Conservation (phyloP, 768 basidiomycete species). For the Phylloporus sp. region DNA sequence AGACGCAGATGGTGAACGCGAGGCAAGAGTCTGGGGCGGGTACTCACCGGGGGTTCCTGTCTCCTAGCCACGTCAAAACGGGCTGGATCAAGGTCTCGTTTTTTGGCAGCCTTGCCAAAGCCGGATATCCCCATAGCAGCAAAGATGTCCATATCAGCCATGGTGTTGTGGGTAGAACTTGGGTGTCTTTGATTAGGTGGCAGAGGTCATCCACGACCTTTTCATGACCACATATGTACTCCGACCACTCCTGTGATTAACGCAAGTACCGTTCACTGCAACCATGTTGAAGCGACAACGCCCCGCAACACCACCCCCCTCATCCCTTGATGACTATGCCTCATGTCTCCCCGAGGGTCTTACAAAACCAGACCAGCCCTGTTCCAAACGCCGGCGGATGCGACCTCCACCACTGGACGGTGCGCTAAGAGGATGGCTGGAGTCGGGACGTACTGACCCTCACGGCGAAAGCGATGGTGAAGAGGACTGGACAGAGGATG, state of each 20-base stretch:
- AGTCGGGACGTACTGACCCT: conserved; percentile 2
- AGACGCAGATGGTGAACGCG: conserved; percentile 18
- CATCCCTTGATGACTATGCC: conserved; percentile 25
- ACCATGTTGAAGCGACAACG: conserved; percentile 56
- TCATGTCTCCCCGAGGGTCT: conserved; percentile 15
- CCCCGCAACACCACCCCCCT: conserved; percentile 41
- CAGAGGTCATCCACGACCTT: conserved; percentile 13
- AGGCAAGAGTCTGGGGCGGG: conserved; percentile 9
- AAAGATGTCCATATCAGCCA: conserved; percentile 66
- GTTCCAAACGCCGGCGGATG: conserved; percentile 53
- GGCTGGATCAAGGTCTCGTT: conserved; percentile 67
- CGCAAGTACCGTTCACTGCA: not conserved
- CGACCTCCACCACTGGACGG: conserved; percentile 53
- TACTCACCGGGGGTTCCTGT: conserved; percentile 34
- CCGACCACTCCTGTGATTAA: conserved; percentile 19
- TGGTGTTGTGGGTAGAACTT: conserved; percentile 20
- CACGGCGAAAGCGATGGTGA: conserved; percentile 27
- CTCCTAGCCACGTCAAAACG: conserved; percentile 77
- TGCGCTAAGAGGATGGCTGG: conserved; percentile 44
- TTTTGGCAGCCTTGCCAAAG: conserved; percentile 72
- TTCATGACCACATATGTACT: conserved; percentile 10
- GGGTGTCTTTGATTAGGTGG: conserved; percentile 8
- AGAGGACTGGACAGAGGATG: conserved; percentile 33
- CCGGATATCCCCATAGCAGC: conserved; percentile 81
- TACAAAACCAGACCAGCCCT: conserved; percentile 23